Evolutionary conservation across 2,329 filamentous ascomycete species (phyloP), one percentile per base, ranked within the genome.

Genomic region (Fusarium sp.): DNA sequence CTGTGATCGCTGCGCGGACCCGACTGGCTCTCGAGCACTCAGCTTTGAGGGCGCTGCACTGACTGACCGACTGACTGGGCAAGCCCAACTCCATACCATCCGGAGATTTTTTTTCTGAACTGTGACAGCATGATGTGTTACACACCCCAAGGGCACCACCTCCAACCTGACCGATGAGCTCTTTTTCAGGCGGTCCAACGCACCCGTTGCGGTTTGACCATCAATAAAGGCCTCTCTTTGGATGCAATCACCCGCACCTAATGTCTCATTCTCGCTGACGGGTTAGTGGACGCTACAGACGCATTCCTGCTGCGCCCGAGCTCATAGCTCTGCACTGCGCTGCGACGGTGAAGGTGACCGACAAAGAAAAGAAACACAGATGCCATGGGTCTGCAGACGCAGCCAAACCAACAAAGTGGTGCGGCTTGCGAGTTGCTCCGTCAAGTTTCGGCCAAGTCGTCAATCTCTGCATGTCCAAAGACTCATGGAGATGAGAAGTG

Each of bases 121-220:
- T 38, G 62, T 67, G 67, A 60, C 69, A 67, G 37, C 42, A 62
- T 47, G 37, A 71, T 50, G 54, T 29, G 63, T 67, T 34, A 67
- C 58, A 60, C 34, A 57, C 22, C 40, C 38, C 29, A 27, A 65
- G 54, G 37, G 11, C 42, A 50, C 62, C 62, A 40, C 62, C 52
- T 62, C 67, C 50, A 40, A 40, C 35, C n/a, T 58, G 34, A 1
- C 35, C 22, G 27, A 52, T 52, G 34, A 29, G 14, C 31, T 40
- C 34, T 29, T n/a, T n/a, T 3, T 7, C 9, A 20, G 9, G 38
- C 58, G 35, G 58, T 29, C 24, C n/a, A 61, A 45, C 45, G 6
- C n/a, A 35, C 42, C 20, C 18, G 42, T 52, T 24, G 22, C 31
- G 31, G 34, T 16, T 20, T 22, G 42, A 38, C 14, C 29, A 20